phyloP scores from a whole-genome alignment of 176 grass and related monocot genomes.

The Oryza brachyantha region DNA sequence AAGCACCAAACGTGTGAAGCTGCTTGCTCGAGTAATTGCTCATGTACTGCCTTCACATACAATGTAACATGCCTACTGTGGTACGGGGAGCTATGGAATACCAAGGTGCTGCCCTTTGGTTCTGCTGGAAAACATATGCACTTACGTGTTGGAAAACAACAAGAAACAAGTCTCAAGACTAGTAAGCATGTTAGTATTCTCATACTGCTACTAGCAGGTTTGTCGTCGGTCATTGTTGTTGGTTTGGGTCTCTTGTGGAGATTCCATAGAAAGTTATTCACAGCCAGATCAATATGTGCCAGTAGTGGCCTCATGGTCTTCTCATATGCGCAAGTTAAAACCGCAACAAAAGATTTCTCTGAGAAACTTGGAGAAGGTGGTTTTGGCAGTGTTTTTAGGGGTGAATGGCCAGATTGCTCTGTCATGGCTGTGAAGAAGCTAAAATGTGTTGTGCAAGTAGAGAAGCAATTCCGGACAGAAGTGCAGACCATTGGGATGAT shows the following conservation, averaged over 20 bases:
- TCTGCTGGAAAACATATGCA: neutral
- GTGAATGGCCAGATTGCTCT: neutral
- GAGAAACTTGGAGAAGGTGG: constrained; percentile 41
- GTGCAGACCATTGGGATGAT: constrained; percentile 49
- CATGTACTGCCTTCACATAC: neutral
- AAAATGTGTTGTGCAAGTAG: constrained; percentile 1
- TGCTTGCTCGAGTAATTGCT: neutral
- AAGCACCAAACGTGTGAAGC: neutral
- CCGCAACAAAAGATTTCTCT: constrained; percentile 23
- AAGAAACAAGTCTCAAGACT: neutral
- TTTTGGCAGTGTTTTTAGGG: constrained; percentile 47
- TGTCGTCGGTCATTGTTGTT: neutral
- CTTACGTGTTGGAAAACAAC: neutral
- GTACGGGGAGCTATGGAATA: neutral
- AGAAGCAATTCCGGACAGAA: constrained; percentile 49
- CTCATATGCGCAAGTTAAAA: constrained; percentile 22
- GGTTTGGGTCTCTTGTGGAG: neutral
- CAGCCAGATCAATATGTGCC: neutral
- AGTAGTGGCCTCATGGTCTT: neutral
- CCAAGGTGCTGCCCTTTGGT: neutral
- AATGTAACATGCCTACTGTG: neutral
- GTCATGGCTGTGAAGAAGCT: constrained; percentile 31
- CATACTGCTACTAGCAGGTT: neutral
- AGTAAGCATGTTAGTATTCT: neutral
- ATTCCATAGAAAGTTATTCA: neutral